Evolutionary conservation across 495 filamentous ascomycete species (phyloP).

Genomic region (Saxophila tyrrhenica): DNA sequence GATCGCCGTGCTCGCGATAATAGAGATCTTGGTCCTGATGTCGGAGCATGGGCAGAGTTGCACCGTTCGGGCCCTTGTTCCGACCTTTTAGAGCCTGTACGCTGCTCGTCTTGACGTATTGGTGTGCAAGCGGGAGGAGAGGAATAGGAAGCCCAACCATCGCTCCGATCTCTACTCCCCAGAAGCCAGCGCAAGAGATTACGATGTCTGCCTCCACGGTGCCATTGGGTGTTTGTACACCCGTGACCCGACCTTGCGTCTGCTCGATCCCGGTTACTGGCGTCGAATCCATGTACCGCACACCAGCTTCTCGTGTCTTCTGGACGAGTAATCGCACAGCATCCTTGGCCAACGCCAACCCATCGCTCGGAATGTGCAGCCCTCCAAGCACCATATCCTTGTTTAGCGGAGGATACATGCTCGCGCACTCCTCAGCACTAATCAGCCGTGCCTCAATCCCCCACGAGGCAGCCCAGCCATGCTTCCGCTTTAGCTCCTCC

Average conservation of each 20-base stretch:
- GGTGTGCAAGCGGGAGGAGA: slow-evolving; percentile 40
- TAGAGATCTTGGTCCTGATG: slow-evolving; percentile 44
- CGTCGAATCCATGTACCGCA: slow-evolving; percentile 36
- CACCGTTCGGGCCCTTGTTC: slow-evolving; percentile 32
- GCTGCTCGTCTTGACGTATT: slow-evolving; percentile 40
- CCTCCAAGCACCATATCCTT: slow-evolving; percentile 37
- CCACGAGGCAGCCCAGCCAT: slow-evolving; percentile 39
- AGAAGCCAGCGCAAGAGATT: slow-evolving; percentile 43
- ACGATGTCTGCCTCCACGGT: slow-evolving; percentile 38
- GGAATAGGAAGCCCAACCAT: slow-evolving; percentile 41
- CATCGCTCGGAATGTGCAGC: slow-evolving; percentile 40
- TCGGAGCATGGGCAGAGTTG: slow-evolving; percentile 37
- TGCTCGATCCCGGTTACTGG: slow-evolving; percentile 37
- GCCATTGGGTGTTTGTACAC: slow-evolving; percentile 33
- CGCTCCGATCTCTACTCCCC: slow-evolving; percentile 42
- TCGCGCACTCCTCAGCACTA: slow-evolving; percentile 33
- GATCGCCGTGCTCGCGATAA: slow-evolving; percentile 42
- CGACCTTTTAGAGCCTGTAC: slow-evolving; percentile 27
- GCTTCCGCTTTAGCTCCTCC: slow-evolving; percentile 41
- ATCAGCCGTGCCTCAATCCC: slow-evolving; percentile 37
- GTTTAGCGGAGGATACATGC: slow-evolving; percentile 36
- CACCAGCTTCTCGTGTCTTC: slow-evolving; percentile 36
- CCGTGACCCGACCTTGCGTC: slow-evolving; percentile 30
- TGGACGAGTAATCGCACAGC: slow-evolving; percentile 40
- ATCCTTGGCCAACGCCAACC: slow-evolving; percentile 39